Percentiles rank a stretch among this genome's conserved stretches.
These are phyloP conservation scores for Warburgia ugandensis DNA, from an alignment of 164 flowering plant genomes.

Conservation along the genomic window DNA sequence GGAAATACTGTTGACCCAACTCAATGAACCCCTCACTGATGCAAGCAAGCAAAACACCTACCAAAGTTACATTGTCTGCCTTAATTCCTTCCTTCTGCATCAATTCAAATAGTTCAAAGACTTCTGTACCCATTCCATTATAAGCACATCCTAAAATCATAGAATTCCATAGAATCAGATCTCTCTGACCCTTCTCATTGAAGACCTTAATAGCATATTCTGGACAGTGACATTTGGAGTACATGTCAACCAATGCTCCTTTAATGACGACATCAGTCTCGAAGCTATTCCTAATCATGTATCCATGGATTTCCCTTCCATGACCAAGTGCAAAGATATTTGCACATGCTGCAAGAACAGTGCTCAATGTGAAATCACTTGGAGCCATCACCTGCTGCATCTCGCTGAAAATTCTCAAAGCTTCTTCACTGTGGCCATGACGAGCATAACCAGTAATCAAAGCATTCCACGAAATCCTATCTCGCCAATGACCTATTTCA, in stretches of 20 bases:
- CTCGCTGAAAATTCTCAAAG: constrained; percentile 31
- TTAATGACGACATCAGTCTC: constrained; percentile 31
- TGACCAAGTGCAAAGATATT: constrained; percentile 37
- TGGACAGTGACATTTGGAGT: constrained; percentile 39
- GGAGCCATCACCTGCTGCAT: constrained; percentile 49
- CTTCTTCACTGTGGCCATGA: constrained; percentile 43
- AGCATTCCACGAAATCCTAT: constrained; percentile 45
- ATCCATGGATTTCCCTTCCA: constrained; percentile 58
- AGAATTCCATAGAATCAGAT: constrained; percentile 44
- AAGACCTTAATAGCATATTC: constrained; percentile 31
- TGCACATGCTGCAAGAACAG: constrained; percentile 52
- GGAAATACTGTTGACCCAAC: constrained; percentile 34
- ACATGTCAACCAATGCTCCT: constrained; percentile 57
- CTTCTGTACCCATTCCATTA: constrained; percentile 25
- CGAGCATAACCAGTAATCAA: constrained; percentile 34
- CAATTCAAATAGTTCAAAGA: constrained; percentile 28
- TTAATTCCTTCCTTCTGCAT: constrained; percentile 36
- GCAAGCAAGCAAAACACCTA: constrained; percentile 46
- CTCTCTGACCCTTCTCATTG: constrained; percentile 18
- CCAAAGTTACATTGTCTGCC: constrained; percentile 50
- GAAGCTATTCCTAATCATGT: constrained; percentile 43
- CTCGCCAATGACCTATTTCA: constrained; percentile 31
- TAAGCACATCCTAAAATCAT: constrained; percentile 30
- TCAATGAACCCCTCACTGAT: constrained; percentile 34
- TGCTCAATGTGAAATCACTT: constrained; percentile 39